A percentile compares a stretch with the other conserved stretches of the same genome.
phyloP scores from a whole-genome alignment of 306 rosid genomes.

The Prinsepia uniflora region DNA sequence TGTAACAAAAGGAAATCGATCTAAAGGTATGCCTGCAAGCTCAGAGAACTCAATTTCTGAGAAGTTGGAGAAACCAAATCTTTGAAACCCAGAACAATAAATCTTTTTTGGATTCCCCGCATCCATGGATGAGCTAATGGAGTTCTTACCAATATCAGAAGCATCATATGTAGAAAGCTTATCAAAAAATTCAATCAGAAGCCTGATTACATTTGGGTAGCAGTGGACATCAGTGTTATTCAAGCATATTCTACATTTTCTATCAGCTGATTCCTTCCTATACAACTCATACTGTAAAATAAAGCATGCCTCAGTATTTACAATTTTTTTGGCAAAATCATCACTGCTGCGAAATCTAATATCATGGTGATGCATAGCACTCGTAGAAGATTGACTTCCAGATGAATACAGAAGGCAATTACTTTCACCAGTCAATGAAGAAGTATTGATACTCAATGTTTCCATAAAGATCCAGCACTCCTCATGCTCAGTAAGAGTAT shows the following conservation, averaged over 20 bases:
- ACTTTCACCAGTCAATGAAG: conserved; percentile 45
- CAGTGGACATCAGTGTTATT: conserved; percentile 68
- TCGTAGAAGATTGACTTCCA: conserved; percentile 40
- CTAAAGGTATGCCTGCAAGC: conserved; percentile 65
- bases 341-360: conserved; percentile 33
- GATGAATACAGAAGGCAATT: conserved; percentile 45
- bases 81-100: conserved; percentile 43
- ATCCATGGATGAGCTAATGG: conserved; percentile 23
- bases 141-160: conserved; percentile 21
- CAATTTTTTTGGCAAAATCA: conserved; percentile 31
- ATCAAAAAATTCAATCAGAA: conserved; percentile 54
- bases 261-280: conserved; percentile 30
- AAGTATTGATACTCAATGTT: conserved; percentile 41
- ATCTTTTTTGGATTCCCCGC: conserved; percentile 29
- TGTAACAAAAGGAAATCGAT: conserved; percentile 73
- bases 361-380: conserved; percentile 32
- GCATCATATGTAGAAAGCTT: conserved; percentile 42
- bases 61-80: conserved; percentile 88
- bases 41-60: conserved; percentile 55
- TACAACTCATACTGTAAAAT: conserved; percentile 49
- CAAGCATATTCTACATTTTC: conserved; percentile 39
- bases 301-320: conserved; percentile 44
- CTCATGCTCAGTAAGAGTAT: conserved; percentile 39
- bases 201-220: conserved; percentile 56
- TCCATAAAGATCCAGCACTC: conserved; percentile 46